Percentiles rank a stretch among this genome's conserved stretches.
These are phyloP conservation scores for Debaryomyces psychrophilus DNA, from an alignment of 1,139 yeast genomes.

Conservation along the genomic window DNA sequence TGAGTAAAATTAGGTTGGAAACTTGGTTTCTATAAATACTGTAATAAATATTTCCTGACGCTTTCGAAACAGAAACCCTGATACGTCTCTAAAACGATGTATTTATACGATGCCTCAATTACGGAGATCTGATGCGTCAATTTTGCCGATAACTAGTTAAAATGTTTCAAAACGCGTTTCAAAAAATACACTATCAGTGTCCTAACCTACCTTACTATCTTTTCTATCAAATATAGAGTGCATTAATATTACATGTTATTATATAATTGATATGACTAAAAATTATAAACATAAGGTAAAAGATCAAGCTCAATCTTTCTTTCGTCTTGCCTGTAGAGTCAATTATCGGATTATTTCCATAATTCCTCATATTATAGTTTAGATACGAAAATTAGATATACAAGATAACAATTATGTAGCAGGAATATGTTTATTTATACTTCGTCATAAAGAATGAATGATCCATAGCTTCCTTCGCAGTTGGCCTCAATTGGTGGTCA, in stretches of 20 bases:
- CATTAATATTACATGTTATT: slow-evolving; percentile 2
- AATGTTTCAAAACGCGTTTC: slow-evolving; percentile 1
- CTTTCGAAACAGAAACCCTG: not conserved
- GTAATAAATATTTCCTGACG: not conserved
- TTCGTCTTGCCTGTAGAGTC: not conserved
- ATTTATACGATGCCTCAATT: not conserved
- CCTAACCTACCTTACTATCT: not conserved
- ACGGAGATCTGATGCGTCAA: slow-evolving; percentile 1
- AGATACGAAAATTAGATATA: not conserved
- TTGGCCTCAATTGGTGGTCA: slow-evolving; percentile 74
- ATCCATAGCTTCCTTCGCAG: slow-evolving; percentile 74
- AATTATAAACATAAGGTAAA: not conserved
- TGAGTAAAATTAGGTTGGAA: not conserved
- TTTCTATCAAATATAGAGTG: not conserved
- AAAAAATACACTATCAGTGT: not conserved
- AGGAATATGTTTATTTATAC: not conserved
- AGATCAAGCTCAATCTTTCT: not conserved
- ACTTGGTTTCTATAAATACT: not conserved
- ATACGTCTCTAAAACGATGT: slow-evolving; percentile 1
- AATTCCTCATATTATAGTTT: not conserved
- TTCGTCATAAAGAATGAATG: slow-evolving; percentile 55
- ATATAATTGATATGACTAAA: slow-evolving; percentile 1
- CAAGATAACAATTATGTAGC: slow-evolving; percentile 1
- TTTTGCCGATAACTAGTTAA: not conserved
- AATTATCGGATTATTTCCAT: not conserved